phyloP scores from a whole-genome alignment of 768 basidiomycete genomes.

The Tricholoma matsutake region DNA sequence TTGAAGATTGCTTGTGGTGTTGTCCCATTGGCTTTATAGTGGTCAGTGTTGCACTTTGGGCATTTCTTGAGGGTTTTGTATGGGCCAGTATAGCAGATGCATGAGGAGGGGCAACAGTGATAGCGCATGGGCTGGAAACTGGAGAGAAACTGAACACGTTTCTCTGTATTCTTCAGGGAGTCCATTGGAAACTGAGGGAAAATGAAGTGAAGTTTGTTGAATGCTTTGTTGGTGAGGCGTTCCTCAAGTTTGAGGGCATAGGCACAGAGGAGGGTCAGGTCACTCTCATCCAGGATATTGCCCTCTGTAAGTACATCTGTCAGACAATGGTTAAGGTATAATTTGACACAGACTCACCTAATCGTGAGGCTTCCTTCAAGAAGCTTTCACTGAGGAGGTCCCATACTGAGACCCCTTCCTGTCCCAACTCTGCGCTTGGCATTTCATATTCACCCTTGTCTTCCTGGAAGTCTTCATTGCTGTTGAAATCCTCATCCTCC shows the following conservation, averaged over 20 bases:
- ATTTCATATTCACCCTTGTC: not conserved
- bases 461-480: slow-evolving; percentile 1
- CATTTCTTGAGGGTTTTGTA: slow-evolving; percentile 27
- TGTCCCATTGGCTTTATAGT: slow-evolving; percentile 9
- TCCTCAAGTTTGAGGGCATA: slow-evolving; percentile 20
- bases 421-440: not conserved
- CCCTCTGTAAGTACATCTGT: no score
- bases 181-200: slow-evolving; percentile 20
- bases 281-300: no score
- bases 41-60: slow-evolving; percentile 31
- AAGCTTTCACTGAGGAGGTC: slow-evolving; percentile 2
- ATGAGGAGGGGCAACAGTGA: slow-evolving; percentile 43
- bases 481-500: not conserved
- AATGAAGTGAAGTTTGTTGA: slow-evolving; percentile 19
- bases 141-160: no score
- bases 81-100: slow-evolving; percentile 12
- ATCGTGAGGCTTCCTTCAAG: slow-evolving; percentile 1
- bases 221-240: slow-evolving; percentile 22
- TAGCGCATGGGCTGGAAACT: slow-evolving; percentile 16
- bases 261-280: no score
- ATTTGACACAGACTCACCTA: not conserved
- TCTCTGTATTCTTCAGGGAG: slow-evolving; percentile 14
- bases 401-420: slow-evolving; percentile 2
- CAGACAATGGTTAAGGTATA: no score
- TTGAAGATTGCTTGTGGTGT: slow-evolving; percentile 26